Base-by-base conservation (phyloP, 148 eudicot genomes). In the Cornus kousa region DNA sequence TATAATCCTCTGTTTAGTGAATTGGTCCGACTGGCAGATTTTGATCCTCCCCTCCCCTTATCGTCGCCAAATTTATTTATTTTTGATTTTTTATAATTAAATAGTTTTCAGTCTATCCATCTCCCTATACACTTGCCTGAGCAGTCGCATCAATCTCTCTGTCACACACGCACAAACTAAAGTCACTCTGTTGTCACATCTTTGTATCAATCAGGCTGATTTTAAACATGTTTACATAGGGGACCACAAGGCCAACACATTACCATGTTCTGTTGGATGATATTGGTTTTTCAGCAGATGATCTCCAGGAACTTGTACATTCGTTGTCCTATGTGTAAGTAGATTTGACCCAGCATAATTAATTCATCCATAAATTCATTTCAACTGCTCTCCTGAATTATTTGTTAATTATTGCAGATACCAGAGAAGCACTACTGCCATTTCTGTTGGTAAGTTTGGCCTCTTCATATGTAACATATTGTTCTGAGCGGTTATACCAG, bases 191-290 rank as follows among this genome's bases (percentile, higher is more conserved):
- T 43, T 9, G 4, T 43, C 10, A 9, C 48, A 43, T 43, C 28
- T 28, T 28, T 28, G 28, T 71, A 23, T 39, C 5, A 12, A 11
- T 7, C 10, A 7, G 5, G 28, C 23, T 31, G 39, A 46, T 80
- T 62, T 16, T 3, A 8, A 28, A 3, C 32, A 31, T 75, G 39
- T 22, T 16, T 71, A 14, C 16, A 12, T 59, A 96, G 99, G 99
- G 99, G n/a, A 96, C 99, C 0, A 92, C 98, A 3, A 85, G 99
- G 73, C 99, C 99, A 7, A 96, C 99, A 1, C 99, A 96, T 66
- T 96, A 96, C 59, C 99, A 96, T 76, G 98, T 96, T 22, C 79
- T 96, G 77, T 65, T 74, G 7, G 99, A 96, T 40, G 98, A 96
- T 87, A 80, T 93, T 66, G 93, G 97, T 66, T 92, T 94, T 70